Percentiles rank a stretch among this genome's conserved stretches.
phyloP scores from a whole-genome alignment of 352 stramenopile species.

The Phytophthora sp. region DNA sequence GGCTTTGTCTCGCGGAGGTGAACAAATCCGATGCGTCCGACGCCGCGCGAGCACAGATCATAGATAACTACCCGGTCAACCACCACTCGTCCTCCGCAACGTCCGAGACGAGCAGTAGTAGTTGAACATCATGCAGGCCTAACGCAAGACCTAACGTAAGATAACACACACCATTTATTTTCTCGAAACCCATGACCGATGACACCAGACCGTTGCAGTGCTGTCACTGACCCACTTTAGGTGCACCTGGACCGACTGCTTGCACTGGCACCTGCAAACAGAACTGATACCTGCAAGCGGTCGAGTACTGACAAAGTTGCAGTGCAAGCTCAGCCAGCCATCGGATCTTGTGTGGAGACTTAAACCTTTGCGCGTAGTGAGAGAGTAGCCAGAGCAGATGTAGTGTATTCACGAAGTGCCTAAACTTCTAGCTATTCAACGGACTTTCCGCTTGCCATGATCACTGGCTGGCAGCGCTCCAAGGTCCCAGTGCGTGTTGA shows the following conservation, averaged over 20 bases:
- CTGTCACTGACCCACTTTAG: too few relatives aligned
- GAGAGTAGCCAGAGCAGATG: too few relatives aligned
- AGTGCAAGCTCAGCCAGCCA: background rate
- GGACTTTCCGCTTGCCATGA: too few relatives aligned
- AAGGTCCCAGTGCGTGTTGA: too few relatives aligned
- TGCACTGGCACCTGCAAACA: too few relatives aligned
- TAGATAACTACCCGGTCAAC: slow-evolving; percentile 24
- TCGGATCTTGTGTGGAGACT: too few relatives aligned
- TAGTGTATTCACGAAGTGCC: too few relatives aligned
- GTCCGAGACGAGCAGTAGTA: slow-evolving; percentile 32
- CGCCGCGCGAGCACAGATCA: slow-evolving; percentile 27
- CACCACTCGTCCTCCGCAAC: slow-evolving; percentile 14
- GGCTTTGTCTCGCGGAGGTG: slow-evolving; percentile 24
- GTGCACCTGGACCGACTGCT: too few relatives aligned
- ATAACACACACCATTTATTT: slow-evolving; percentile 20
- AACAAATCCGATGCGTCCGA: slow-evolving; percentile 27
- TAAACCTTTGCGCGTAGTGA: too few relatives aligned
- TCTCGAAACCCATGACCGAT: background rate
- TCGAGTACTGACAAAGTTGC: background rate
- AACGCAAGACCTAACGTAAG: background rate
- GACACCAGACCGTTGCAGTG: background rate
- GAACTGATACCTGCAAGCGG: too few relatives aligned
- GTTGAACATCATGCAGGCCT: slow-evolving; percentile 8
- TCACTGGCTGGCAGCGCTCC: too few relatives aligned
- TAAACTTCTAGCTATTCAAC: too few relatives aligned